These are phyloP conservation scores for Thozetella sp. DNA, from an alignment of 495 filamentous ascomycete genomes.

Conservation along the genomic window DNA sequence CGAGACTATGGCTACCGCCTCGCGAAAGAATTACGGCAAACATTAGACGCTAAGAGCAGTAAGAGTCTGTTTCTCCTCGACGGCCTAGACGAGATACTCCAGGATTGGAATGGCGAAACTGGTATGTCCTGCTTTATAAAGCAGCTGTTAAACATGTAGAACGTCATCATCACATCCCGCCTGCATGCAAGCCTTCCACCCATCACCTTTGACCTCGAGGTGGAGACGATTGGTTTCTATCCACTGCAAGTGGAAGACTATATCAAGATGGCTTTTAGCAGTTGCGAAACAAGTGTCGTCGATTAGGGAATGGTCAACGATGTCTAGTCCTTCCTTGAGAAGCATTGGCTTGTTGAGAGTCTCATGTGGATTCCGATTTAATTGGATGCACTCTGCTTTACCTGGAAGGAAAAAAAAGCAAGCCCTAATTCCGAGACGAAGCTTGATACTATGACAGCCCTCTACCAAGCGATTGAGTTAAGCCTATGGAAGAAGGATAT, in stretches of 20 bases:
- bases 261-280: constrained; percentile 16
- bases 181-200: constrained; percentile 21
- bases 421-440: constrained; percentile 5
- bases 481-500: constrained; percentile 44
- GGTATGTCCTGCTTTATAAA: constrained; percentile 25
- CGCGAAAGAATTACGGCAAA: constrained; percentile 14
- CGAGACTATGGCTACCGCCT: constrained; percentile 11
- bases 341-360: constrained; percentile 29
- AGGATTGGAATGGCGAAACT: constrained; percentile 18
- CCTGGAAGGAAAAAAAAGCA: constrained; percentile 36
- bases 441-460: constrained; percentile 38
- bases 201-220: constrained; percentile 21
- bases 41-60: constrained; percentile 7
- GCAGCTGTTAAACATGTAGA: constrained; percentile 31
- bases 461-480: constrained; percentile 40
- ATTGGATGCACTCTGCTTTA: constrained; percentile 47
- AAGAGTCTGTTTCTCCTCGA: constrained; percentile 38
- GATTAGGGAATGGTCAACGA: constrained; percentile 13
- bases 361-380: constrained; percentile 48
- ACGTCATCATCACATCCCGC: constrained; percentile 38
- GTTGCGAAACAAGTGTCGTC: no score
- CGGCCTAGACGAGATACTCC: constrained; percentile 42
- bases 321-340: constrained; percentile 33
- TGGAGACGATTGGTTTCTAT: constrained; percentile 35
- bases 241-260: constrained; percentile 31